phyloP scores from a whole-genome alignment of 2,329 filamentous ascomycete genomes.

The Lomentospora prolificans region DNA sequence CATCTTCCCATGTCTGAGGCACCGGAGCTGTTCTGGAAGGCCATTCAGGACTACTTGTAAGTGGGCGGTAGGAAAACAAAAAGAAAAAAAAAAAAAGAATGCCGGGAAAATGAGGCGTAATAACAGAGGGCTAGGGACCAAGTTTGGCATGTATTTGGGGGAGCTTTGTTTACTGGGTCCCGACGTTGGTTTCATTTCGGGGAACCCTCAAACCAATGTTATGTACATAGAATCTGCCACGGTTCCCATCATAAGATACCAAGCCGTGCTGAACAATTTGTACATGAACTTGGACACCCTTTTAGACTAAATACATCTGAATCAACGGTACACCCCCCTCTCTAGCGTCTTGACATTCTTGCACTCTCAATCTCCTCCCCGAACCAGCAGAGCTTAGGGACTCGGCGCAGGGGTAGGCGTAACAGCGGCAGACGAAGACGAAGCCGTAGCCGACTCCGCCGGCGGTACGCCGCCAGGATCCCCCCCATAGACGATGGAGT shows the following conservation, averaged over 20 bases:
- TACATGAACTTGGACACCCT: neutral
- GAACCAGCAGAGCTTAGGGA: no score
- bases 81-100: neutral
- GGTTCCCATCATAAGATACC: neutral
- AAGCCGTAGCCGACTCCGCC: neutral
- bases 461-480: neutral
- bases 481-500: neutral
- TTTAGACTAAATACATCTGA: no score
- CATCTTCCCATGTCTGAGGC: conserved; percentile 81
- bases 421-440: no score
- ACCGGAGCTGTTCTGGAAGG: conserved; percentile 56
- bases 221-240: neutral
- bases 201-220: neutral
- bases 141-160: no score
- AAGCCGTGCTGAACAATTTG: neutral
- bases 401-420: no score
- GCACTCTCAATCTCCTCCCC: no score
- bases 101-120: neutral
- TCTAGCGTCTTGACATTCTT: no score
- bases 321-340: no score
- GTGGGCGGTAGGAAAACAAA: neutral
- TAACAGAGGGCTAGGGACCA: no score
- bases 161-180: no score
- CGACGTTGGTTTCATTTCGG: no score
- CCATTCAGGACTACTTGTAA: conserved; percentile 49